Evolutionary conservation across 2,329 filamentous ascomycete species (phyloP), one percentile per base, ranked within the genome.

Genomic region (Neocatenulostroma microsporum): DNA sequence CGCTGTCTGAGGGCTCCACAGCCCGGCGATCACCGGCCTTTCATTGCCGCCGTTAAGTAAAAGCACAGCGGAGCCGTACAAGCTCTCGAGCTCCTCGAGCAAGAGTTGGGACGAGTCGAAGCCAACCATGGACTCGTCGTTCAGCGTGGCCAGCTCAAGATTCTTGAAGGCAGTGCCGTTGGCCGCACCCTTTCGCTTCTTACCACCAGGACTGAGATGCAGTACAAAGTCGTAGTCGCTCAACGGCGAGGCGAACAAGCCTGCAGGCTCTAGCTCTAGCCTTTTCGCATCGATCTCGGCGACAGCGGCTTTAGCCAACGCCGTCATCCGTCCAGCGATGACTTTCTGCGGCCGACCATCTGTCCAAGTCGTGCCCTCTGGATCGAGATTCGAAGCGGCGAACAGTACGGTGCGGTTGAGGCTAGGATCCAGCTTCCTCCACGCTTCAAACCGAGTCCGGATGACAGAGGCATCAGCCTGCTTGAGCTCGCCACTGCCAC

Each of bases 211-310:
- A 12, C 76, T 73, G 14, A 96, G 66, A 53, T 81, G 75, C 37
- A 98, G 67, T n/a, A 89, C 65, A 45, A 96, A 81, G 57, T 96
- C 86, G 59, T 88, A 98, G 47, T 94, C 87, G 8, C 62, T 61
- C 5, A 85, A 68, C 0, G 80, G 76, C 3, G 82, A 70, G n/a
- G 73, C 68, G 63, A 96, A 96, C 7, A 96, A 69, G 1, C 66
- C 60, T 21, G 68, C 63, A 2, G 72, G 61, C 31, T 80, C 51
- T 1, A 66, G 53, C 5, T 41, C 34, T 2, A 57, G 20, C 18
- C 44, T 42, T 29, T 56, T 46, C 18, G 44, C 39, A 7, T 49
- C 38, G n/a, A 61, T 63, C 9, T 82, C 58, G 34, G 74, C 75
- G 53, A 74, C 74, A 9, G 85, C 86, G 3, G 85, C 83, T 48